Evolutionary conservation across 1,139 yeast species (phyloP).

Genomic region (Protomyces lactucae-debilis): DNA sequence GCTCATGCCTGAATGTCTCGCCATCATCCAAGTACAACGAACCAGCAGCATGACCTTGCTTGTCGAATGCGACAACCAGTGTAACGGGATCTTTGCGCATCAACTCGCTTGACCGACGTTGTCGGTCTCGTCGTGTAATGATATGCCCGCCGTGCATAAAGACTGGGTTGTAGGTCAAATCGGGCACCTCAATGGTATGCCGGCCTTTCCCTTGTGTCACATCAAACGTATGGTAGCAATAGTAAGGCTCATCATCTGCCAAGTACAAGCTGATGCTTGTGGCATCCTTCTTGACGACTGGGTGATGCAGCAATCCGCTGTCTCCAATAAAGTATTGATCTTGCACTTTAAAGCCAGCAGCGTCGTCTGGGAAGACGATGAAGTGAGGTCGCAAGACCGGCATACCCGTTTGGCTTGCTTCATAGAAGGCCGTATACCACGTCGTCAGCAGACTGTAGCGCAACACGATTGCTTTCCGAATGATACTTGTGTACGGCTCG

Average conservation of each 20-base stretch:
- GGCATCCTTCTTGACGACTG: conserved; percentile 61
- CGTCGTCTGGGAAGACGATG: conserved; percentile 56
- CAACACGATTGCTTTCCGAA: conserved; percentile 64
- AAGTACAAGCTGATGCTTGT: conserved; percentile 48
- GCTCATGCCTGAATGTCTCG: conserved; percentile 56
- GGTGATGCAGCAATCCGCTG: conserved; percentile 72
- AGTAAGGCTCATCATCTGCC: conserved; percentile 55
- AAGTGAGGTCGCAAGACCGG: conserved; percentile 73
- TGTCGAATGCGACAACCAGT: conserved; percentile 57
- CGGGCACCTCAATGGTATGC: conserved; percentile 46
- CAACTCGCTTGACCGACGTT: conserved; percentile 71
- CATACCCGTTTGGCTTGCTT: conserved; percentile 54
- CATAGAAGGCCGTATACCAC: conserved; percentile 73
- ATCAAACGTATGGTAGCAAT: conserved; percentile 56
- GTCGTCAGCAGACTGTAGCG: conserved; percentile 75
- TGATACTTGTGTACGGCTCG: conserved; percentile 63
- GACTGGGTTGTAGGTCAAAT: conserved; percentile 62
- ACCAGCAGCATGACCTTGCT: conserved; percentile 51
- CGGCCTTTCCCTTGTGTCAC: conserved; percentile 42
- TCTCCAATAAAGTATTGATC: conserved; percentile 78
- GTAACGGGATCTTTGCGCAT: conserved; percentile 85
- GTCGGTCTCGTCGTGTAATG: conserved; percentile 60
- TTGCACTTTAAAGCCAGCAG: conserved; percentile 56
- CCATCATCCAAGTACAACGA: conserved; percentile 81
- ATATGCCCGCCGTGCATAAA: conserved; percentile 74